Conservation (phyloP, 306 rosid species). For the Cucurbita argyrosperma region DNA sequence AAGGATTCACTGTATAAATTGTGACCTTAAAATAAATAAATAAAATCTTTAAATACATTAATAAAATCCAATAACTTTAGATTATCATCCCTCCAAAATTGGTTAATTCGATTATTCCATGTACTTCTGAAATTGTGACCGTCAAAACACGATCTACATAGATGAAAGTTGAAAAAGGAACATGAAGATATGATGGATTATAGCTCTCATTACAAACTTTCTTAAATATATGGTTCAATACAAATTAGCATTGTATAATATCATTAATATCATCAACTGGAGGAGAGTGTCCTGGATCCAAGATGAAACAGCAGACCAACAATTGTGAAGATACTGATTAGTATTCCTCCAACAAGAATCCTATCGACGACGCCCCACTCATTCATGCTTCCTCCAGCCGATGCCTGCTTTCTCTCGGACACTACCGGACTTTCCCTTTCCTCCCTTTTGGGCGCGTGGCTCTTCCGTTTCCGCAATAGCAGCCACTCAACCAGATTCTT, state of each 20-base stretch:
- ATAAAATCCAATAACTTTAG: too few relatives aligned
- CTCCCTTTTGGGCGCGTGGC: constrained; percentile 18
- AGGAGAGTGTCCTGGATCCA: constrained; percentile 25
- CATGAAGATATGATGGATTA: background rate
- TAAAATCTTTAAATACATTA: too few relatives aligned
- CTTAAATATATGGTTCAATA: background rate
- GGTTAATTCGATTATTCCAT: background rate
- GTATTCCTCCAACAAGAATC: constrained; percentile 72
- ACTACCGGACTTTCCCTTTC: constrained; percentile 25
- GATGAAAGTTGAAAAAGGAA: background rate
- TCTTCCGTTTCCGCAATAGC: constrained; percentile 57
- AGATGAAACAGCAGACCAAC: constrained; percentile 34
- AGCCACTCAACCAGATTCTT: constrained; percentile 52
- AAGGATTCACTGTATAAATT: too few relatives aligned
- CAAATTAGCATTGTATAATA: background rate
- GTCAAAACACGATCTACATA: background rate
- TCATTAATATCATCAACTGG: constrained; percentile 11
- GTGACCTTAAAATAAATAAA: too few relatives aligned
- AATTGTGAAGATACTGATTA: constrained; percentile 54
- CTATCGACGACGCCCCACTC: constrained; percentile 53
- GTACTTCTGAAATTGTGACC: background rate
- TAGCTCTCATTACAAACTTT: background rate
- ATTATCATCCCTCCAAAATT: too few relatives aligned
- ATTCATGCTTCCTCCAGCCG: background rate
- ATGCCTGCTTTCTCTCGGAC: constrained; percentile 24